phyloP scores from a whole-genome alignment of 441 rosid genomes.

The Hypseocharis bilobata region DNA sequence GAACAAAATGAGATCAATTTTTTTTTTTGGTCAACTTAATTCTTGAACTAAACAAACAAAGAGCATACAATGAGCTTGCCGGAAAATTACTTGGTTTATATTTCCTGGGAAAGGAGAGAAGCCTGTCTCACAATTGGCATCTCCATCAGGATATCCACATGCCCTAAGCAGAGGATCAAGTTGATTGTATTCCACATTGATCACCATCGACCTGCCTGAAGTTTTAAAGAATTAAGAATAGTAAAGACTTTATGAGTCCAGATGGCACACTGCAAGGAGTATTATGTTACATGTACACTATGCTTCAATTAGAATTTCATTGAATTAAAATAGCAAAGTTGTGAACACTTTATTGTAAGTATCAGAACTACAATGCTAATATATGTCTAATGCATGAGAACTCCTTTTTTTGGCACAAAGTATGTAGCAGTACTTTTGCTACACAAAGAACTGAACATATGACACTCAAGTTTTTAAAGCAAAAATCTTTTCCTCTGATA shows the following conservation, averaged over 20 bases:
- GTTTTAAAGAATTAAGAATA: conserved; percentile 11
- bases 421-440: background rate
- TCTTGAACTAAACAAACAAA: background rate
- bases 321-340: background rate
- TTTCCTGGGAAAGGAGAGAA: conserved; percentile 95
- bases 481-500: too few relatives aligned
- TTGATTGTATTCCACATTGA: conserved; percentile 95
- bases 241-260: background rate
- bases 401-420: too few relatives aligned
- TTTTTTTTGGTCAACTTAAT: background rate
- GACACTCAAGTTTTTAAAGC: too few relatives aligned
- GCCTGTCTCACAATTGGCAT: conserved; percentile 80
- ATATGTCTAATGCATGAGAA: background rate
- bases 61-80: background rate
- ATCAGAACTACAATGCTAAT: background rate
- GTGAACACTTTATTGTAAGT: background rate
- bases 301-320: background rate
- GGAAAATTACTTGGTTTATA: conserved; percentile 69
- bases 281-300: background rate
- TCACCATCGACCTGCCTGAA: conserved; percentile 86
- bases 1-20: background rate
- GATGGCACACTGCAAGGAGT: background rate
- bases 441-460: background rate
- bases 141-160: conserved; percentile 72
- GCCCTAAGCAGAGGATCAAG: conserved; percentile 95